A percentile compares a stretch with the other conserved stretches of the same genome.
Evolutionary conservation across 805 yeast genomes (phyloP).

Genomic region (Diddensiella caesifluorescens): DNA sequence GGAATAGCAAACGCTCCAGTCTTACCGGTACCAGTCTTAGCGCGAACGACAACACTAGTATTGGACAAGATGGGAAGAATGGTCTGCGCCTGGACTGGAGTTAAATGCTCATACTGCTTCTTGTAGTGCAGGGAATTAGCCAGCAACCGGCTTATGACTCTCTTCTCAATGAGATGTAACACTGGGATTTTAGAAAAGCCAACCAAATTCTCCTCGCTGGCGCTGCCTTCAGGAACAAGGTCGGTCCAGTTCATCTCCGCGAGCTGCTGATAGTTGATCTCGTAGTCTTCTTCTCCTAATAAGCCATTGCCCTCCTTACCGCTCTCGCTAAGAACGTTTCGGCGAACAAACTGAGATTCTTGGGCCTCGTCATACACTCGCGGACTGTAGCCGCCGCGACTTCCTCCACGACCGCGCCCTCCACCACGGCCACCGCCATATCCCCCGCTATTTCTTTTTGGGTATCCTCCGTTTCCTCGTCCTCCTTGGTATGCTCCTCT

Average conservation of each 20-base stretch:
- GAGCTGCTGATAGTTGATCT: constrained; percentile 21
- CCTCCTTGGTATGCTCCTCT: background rate
- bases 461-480: background rate
- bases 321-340: constrained; percentile 10
- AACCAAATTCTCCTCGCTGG: constrained; percentile 7
- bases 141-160: constrained; percentile 27
- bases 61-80: constrained; percentile 66
- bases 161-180: constrained; percentile 22
- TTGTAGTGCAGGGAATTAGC: constrained; percentile 32
- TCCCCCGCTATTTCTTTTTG: background rate
- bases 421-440: constrained; percentile 4
- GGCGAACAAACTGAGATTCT: constrained; percentile 8
- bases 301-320: constrained; percentile 30
- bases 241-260: constrained; percentile 22
- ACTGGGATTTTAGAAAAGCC: constrained; percentile 29
- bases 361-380: constrained; percentile 8
- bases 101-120: constrained; percentile 29
- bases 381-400: constrained; percentile 2
- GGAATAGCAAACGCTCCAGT: constrained; percentile 88
- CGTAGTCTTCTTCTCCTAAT: constrained; percentile 28
- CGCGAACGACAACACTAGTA: constrained; percentile 73
- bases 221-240: constrained; percentile 13
- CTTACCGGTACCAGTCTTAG: constrained; percentile 95
- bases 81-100: constrained; percentile 36
- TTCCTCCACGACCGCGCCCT: constrained; percentile 3